Base-by-base conservation (phyloP, 2,329 filamentous ascomycete species). In the Dactylellina drechsleri region DNA sequence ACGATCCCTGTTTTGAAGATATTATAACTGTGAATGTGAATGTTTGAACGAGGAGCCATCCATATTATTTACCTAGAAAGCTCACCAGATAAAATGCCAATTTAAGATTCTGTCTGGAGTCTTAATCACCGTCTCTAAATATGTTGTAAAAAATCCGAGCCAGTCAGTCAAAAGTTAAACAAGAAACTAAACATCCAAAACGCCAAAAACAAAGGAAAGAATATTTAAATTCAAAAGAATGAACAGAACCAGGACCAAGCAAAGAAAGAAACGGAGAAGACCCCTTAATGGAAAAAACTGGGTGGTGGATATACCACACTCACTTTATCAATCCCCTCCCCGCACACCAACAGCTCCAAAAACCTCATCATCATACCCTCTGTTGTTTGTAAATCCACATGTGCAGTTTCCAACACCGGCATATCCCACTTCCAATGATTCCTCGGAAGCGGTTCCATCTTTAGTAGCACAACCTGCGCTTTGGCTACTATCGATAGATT, bases 371-470 rank as follows among this genome's bases (percentile, higher is more conserved):
- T 36, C 31, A 5, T 36, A 36, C 10, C 31, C 31, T 36, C 31
- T 5, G 5, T 1, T 7, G 31, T 10, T 1, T 7, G 31, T 1
- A 36, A 7, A 36, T 36, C 31, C 2, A 36, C 31, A 10, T 36
- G 10, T 5, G 10, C 31, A 36, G 31, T 45, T 12, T 26, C 7
- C 10, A 59, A 26, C 56, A n/a, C n/a, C 40, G 36, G 36, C 36
- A 59, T 13, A 4, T 41, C 53, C 53, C 53, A 57, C 28, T 20
- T 57, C 53, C 53, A 57, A 40, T 57, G 16, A 13, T 13, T 3
- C 20, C 16, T n/a, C 8, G 16, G 13, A n/a, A 47, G 6, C 43
- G 6, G 7, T 5, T 47, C 13, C 43, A 47, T 12, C 31, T 8
- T 10, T 3, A 36, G 43, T 8, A 13, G 13, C 43, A 13, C 43